Conservation (phyloP, 2,329 filamentous ascomycete genomes). For the Endoconidiophora laricicola region DNA sequence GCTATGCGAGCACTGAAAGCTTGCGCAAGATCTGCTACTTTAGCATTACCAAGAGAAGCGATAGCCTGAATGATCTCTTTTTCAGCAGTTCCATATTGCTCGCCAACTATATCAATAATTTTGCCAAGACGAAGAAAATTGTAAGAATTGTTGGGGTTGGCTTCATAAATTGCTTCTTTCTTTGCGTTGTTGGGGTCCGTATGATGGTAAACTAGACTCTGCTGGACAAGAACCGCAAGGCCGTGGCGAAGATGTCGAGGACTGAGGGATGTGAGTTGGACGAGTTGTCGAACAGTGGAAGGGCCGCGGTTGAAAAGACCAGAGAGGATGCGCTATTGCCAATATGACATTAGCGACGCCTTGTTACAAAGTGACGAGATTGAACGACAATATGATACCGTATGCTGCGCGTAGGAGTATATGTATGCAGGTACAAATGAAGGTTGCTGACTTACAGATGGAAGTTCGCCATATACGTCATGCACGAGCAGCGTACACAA, state of each 20-base stretch:
- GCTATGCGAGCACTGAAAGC: constrained; percentile 33
- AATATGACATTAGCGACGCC: background rate
- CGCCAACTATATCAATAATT: constrained; percentile 59
- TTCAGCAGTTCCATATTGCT: constrained; percentile 57
- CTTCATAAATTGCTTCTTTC: constrained; percentile 60
- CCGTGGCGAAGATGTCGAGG: constrained; percentile 65
- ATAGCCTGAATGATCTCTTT: constrained; percentile 59
- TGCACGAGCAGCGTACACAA: constrained; percentile 80
- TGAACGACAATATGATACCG: background rate
- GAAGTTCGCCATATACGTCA: constrained; percentile 80
- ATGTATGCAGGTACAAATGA: constrained; percentile 11
- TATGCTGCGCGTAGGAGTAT: constrained; percentile 5
- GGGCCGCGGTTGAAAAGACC: constrained; percentile 65
- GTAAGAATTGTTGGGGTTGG: constrained; percentile 66
- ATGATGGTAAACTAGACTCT: constrained; percentile 67
- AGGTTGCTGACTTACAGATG: constrained; percentile 49
- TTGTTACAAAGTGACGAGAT: background rate
- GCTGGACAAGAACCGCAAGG: constrained; percentile 70
- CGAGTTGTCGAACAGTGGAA: constrained; percentile 52
- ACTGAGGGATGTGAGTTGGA: constrained; percentile 54
- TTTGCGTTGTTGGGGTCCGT: constrained; percentile 37
- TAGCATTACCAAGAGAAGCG: constrained; percentile 60
- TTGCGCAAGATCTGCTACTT: constrained; percentile 50
- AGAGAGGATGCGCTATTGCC: constrained; percentile 60
- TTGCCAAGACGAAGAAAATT: constrained; percentile 66